A percentile compares a stretch with the other conserved stretches of the same genome.
These are phyloP conservation scores for Vachellia pachyceras DNA, from an alignment of 306 rosid genomes.

Conservation along the genomic window DNA sequence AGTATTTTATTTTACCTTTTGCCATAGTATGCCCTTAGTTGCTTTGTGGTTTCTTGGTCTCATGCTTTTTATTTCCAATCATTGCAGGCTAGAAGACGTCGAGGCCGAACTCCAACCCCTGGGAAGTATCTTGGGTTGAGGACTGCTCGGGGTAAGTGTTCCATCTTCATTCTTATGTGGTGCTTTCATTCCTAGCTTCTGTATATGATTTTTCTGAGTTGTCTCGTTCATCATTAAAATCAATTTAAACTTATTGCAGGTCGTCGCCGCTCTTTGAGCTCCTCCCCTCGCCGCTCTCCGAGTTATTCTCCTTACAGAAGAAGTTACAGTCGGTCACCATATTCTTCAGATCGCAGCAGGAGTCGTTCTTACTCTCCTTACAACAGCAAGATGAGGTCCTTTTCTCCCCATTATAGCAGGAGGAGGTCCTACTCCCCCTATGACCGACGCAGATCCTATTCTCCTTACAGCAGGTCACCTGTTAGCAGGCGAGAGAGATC, in stretches of 20 bases:
- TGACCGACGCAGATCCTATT: constrained; percentile 33
- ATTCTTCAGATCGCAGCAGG: constrained; percentile 49
- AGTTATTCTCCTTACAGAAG: constrained; percentile 71
- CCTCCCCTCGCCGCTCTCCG: constrained; percentile 76
- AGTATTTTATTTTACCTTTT: background rate
- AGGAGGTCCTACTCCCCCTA: background rate
- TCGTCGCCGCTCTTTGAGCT: constrained; percentile 52
- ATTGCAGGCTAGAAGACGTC: constrained; percentile 81
- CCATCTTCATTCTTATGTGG: background rate
- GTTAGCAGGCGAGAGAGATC: constrained; percentile 50
- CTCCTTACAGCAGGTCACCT: constrained; percentile 64
- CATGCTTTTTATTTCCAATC: constrained; percentile 26
- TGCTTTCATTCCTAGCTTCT: background rate
- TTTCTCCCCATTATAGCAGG: constrained; percentile 10
- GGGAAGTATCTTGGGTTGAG: constrained; percentile 86
- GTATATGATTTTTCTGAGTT: background rate
- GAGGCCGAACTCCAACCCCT: constrained; percentile 96
- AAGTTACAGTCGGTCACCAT: constrained; percentile 52
- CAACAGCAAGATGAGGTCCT: constrained; percentile 1
- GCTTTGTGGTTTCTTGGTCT: constrained; percentile 23
- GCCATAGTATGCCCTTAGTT: background rate
- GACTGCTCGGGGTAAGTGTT: constrained; percentile 59
- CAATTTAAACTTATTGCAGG: constrained; percentile 26
- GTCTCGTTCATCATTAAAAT: background rate
- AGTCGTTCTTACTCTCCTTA: constrained; percentile 58